phyloP scores from a whole-genome alignment of 2,329 filamentous ascomycete genomes.

The Boeremia lycopersici region DNA sequence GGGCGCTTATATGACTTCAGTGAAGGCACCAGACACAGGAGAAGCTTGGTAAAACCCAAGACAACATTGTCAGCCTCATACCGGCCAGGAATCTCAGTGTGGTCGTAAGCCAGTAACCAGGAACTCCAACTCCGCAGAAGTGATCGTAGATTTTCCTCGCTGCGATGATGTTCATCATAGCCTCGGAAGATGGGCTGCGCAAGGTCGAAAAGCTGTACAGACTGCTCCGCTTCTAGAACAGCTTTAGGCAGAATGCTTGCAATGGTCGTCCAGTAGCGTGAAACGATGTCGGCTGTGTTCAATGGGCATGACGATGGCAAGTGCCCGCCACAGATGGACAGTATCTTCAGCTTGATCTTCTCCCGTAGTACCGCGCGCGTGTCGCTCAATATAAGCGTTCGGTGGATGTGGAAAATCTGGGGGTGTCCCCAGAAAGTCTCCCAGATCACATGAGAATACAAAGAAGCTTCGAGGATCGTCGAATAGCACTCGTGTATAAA shows the following conservation, averaged over 20 bases:
- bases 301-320: conserved; percentile 43
- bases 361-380: conserved; percentile 31
- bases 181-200: conserved; percentile 45
- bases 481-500: conserved; percentile 36
- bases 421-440: conserved; percentile 36
- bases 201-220: conserved; percentile 44
- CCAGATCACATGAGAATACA: conserved; percentile 45
- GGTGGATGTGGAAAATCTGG: conserved; percentile 35
- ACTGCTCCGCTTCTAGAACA: conserved; percentile 30
- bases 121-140: conserved; percentile 41
- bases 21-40: conserved; percentile 47
- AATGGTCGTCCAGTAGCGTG: conserved; percentile 44
- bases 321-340: conserved; percentile 43
- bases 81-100: conserved; percentile 44
- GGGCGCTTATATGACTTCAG: conserved; percentile 50
- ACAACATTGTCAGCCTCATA: conserved; percentile 46
- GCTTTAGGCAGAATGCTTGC: conserved; percentile 38
- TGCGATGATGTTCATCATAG: conserved; percentile 41
- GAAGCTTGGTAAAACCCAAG: conserved; percentile 49
- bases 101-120: conserved; percentile 41
- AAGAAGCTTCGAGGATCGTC: conserved; percentile 44
- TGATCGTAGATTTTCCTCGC: conserved; percentile 38
- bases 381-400: conserved; percentile 38
- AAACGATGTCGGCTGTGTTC: conserved; percentile 35
- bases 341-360: conserved; percentile 36